Evolutionary conservation across 352 stramenopile genomes (phyloP), one percentile per base, ranked within the genome.

Genomic region (Poterioochromonas sp.): DNA sequence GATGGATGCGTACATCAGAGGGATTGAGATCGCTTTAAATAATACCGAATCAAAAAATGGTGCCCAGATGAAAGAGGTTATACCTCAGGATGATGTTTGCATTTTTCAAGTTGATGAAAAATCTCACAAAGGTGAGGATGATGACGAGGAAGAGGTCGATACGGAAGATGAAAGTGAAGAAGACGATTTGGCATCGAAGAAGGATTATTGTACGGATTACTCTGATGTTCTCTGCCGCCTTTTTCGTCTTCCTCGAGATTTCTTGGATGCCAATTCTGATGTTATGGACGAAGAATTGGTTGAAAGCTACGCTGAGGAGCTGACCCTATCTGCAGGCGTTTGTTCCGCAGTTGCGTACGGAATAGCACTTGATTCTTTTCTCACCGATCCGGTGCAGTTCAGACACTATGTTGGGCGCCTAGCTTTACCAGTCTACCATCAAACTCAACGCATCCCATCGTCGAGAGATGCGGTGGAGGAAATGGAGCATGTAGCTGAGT

Each of bases 281-380:
- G 62, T 43, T 47, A 12, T 44, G 11, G 62, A 71, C 32, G 29
- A 47, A 26, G 5, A 44, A 22, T 29, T 71, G n/a, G 65, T 74
- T 0, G 37, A 51, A 39, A 8, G 15, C 15, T 74, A 74, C 40
- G 65, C 65, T n/a, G 22, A 74, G 40, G 65, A 74, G n/a, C 5
- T 74, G 8, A 3, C 1, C 3, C 1, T 12, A 35, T 0, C 5
- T 1, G 40, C 65, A 8, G 3, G 29, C 22, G 3, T 74, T 8
- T 3, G 22, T 40, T 3, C 5, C 8, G 43, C 1, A 15, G n/a
- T 74, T 35, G 65, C 65, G 3, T 74, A 40, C 40, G 65, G 65
- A 26, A 37, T 74, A 11, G 65, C 65, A 11, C 40, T 74, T 34
- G 65, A 74, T 54, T 18, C 65, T 35, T 74, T 58, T n/a, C 40